These are phyloP conservation scores for Leccinum barrowsii DNA, from an alignment of 768 basidiomycete genomes.

Conservation along the genomic window DNA sequence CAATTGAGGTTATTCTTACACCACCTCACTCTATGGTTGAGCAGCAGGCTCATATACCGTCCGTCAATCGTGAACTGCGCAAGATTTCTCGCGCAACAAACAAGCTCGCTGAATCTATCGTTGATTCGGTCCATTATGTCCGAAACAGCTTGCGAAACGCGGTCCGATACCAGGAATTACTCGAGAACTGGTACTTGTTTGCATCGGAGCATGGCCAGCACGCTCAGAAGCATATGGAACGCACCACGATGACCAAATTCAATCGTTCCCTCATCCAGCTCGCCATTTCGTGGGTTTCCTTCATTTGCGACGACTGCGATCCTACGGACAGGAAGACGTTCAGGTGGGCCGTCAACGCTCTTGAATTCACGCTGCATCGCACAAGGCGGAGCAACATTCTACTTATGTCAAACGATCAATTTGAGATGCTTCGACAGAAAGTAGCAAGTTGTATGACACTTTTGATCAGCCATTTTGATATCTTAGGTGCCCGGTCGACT, in stretches of 20 bases:
- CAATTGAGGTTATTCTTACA: conserved; percentile 39
- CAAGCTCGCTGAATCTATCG: conserved; percentile 87
- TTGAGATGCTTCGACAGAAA: conserved; percentile 84
- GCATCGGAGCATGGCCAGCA: conserved; percentile 96
- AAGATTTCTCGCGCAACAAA: conserved; percentile 90
- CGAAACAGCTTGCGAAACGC: conserved; percentile 60
- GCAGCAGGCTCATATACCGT: conserved; percentile 86
- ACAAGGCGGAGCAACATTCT: conserved; percentile 88
- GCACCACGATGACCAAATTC: conserved; percentile 64
- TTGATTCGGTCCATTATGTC: conserved; percentile 88
- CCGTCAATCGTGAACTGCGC: conserved; percentile 83
- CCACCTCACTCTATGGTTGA: conserved; percentile 58
- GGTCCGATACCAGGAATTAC: conserved; percentile 72
- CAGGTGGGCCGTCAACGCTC: conserved; percentile 95
- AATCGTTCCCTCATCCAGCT: conserved; percentile 81
- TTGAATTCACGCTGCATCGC: conserved; percentile 87
- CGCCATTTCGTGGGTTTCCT: conserved; percentile 96
- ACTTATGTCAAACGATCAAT: conserved; percentile 83
- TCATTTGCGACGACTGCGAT: conserved; percentile 97
- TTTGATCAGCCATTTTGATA: conserved; percentile 97
- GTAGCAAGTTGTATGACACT: conserved; percentile 96
- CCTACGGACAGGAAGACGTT: conserved; percentile 94
- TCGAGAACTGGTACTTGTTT: conserved; percentile 93
- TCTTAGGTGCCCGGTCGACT: conserved; percentile 88
- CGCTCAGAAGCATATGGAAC: conserved; percentile 86